These are phyloP conservation scores for Byssochlamys sp. DNA, from an alignment of 2,329 filamentous ascomycete genomes.

Conservation along the genomic window DNA sequence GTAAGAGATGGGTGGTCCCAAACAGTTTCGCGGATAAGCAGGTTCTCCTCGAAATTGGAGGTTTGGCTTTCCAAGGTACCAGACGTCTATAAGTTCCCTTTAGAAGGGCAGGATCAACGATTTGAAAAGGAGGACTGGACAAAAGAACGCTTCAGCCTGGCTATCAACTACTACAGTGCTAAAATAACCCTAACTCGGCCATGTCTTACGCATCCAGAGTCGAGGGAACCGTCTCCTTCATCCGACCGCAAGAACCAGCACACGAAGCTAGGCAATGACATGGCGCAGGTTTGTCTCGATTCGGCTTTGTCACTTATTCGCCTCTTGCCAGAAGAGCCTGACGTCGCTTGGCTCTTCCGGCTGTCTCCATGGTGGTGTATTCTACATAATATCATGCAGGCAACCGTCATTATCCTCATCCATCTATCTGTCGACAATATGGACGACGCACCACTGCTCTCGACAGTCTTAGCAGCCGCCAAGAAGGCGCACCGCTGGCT, in stretches of 20 bases:
- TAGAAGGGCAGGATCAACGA: neutral
- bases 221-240: neutral
- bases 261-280: neutral
- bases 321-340: too few relatives aligned
- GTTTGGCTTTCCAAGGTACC: neutral
- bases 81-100: neutral
- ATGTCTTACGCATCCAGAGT: neutral
- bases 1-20: neutral
- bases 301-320: too few relatives aligned
- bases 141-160: neutral
- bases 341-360: too few relatives aligned
- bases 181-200: neutral
- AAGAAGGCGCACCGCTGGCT: too few relatives aligned
- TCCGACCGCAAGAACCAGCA: neutral
- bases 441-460: too few relatives aligned
- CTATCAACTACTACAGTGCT: neutral
- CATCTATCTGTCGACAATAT: too few relatives aligned
- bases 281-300: too few relatives aligned
- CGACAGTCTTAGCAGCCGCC: too few relatives aligned
- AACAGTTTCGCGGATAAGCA: neutral
- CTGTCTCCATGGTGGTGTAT: too few relatives aligned
- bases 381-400: too few relatives aligned
- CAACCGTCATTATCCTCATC: too few relatives aligned
- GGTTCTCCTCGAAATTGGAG: neutral
- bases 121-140: neutral